phyloP scores from a whole-genome alignment of 257 asterid species.

The Nicotiana noctiflora region DNA sequence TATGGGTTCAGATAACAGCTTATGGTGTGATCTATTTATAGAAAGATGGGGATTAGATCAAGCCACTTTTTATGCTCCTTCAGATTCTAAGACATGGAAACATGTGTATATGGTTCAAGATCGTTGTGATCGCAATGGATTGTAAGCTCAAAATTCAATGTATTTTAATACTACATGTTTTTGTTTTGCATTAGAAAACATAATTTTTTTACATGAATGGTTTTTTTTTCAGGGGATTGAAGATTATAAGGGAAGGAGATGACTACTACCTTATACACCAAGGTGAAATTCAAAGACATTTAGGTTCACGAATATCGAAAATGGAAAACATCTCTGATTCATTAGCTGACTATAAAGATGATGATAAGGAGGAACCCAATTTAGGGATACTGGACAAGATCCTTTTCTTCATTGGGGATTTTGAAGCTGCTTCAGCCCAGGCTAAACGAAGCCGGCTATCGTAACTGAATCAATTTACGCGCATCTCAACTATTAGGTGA shows the following conservation, averaged over 20 bases:
- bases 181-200: background rate
- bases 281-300: slow-evolving; percentile 65
- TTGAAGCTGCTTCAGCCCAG: slow-evolving; percentile 56
- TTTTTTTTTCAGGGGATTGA: slow-evolving; percentile 52
- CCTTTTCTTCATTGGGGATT: slow-evolving; percentile 73
- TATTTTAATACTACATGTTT: background rate
- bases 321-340: slow-evolving; percentile 13
- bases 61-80: slow-evolving; percentile 55
- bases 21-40: slow-evolving; percentile 58
- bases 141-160: slow-evolving; percentile 25
- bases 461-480: slow-evolving; percentile 1
- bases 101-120: slow-evolving; percentile 63
- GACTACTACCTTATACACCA: slow-evolving; percentile 61
- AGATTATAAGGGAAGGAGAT: slow-evolving; percentile 80
- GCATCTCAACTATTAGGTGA: background rate
- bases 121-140: slow-evolving; percentile 71
- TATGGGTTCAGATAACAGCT: slow-evolving; percentile 41
- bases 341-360: background rate
- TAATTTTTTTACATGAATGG: background rate
- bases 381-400: slow-evolving; percentile 55
- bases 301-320: slow-evolving; percentile 43
- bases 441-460: slow-evolving; percentile 48
- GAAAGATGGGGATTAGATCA: slow-evolving; percentile 69
- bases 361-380: slow-evolving; percentile 29
- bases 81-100: slow-evolving; percentile 57